phyloP scores from a whole-genome alignment of 495 filamentous ascomycete genomes.

The Niebla homalea region DNA sequence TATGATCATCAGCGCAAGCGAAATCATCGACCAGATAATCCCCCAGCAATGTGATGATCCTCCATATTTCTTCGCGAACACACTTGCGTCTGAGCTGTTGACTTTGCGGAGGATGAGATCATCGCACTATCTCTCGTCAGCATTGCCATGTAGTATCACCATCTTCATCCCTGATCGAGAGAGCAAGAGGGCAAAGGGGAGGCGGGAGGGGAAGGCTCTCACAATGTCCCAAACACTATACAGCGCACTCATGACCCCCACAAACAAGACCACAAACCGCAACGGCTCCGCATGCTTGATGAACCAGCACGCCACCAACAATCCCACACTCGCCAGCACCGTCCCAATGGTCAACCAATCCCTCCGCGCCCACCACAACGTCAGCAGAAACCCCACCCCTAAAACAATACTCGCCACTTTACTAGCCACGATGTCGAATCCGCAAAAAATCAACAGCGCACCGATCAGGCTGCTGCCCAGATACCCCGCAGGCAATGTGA shows the following conservation, averaged over 20 bases:
- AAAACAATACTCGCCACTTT: slow-evolving; percentile 62
- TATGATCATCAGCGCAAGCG: slow-evolving; percentile 52
- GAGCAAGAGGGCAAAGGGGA: not conserved
- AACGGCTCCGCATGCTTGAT: slow-evolving; percentile 60
- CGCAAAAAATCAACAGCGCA: slow-evolving; percentile 63
- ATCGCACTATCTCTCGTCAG: slow-evolving; percentile 40
- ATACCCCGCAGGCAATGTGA: slow-evolving; percentile 68
- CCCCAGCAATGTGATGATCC: slow-evolving; percentile 76
- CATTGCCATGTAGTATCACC: too few species aligned
- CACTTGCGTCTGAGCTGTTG: slow-evolving; percentile 67
- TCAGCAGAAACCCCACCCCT: slow-evolving; percentile 60
- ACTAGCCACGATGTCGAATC: slow-evolving; percentile 66
- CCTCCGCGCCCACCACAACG: slow-evolving; percentile 64
- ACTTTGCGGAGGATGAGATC: slow-evolving; percentile 75
- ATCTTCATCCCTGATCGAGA: not conserved
- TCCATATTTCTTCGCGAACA: slow-evolving; percentile 64
- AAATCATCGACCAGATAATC: slow-evolving; percentile 62
- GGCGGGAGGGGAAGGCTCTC: slow-evolving; percentile 19
- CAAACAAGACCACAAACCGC: slow-evolving; percentile 65
- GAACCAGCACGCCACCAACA: slow-evolving; percentile 68
- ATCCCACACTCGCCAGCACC: slow-evolving; percentile 50
- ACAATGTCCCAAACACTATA: slow-evolving; percentile 81
- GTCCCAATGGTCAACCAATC: slow-evolving; percentile 68
- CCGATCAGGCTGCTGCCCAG: slow-evolving; percentile 64
- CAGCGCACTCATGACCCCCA: slow-evolving; percentile 64